Conservation (phyloP, 2,329 filamentous ascomycete genomes). For the Fusarium redolens region DNA sequence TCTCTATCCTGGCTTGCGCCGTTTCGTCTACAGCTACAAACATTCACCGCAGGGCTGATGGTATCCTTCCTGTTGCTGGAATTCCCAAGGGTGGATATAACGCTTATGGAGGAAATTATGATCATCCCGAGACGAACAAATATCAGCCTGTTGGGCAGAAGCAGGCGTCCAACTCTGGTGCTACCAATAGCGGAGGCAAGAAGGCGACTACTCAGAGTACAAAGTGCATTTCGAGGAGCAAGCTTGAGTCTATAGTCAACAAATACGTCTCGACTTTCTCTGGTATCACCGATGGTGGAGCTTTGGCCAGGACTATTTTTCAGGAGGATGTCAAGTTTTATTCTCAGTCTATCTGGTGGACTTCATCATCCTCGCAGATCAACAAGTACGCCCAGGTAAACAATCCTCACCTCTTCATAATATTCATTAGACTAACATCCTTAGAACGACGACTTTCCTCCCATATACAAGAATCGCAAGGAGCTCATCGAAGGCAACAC, state of each 20-base stretch:
- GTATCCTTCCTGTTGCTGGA: conserved; percentile 5
- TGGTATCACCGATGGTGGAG: conserved; percentile 34
- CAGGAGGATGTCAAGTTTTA: conserved; percentile 29
- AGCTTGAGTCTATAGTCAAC: conserved; percentile 30
- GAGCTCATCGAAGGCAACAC: conserved; percentile 31
- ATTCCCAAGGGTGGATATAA: conserved; percentile 31
- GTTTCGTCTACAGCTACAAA: conserved; percentile 24
- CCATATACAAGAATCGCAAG: conserved; percentile 19
- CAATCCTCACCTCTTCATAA: accelerated
- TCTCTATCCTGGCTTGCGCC: conserved; percentile 29
- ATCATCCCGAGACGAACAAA: conserved; percentile 31
- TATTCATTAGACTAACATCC: accelerated
- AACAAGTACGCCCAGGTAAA: conserved; percentile 31
- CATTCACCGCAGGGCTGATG: conserved; percentile 13
- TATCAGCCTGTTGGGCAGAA: conserved; percentile 15
- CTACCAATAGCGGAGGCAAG: neutral
- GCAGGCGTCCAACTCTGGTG: neutral
- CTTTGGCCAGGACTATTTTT: conserved; percentile 19
- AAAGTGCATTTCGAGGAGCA: conserved; percentile 19
- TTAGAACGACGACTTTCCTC: conserved; percentile 36
- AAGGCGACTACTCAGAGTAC: neutral
- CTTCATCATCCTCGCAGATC: conserved; percentile 17
- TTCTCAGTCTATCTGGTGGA: conserved; percentile 39
- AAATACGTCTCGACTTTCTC: conserved; percentile 35
- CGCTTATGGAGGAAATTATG: conserved; percentile 29